phyloP scores from a whole-genome alignment of 148 eudicot genomes.

The Nepenthes gracilis region DNA sequence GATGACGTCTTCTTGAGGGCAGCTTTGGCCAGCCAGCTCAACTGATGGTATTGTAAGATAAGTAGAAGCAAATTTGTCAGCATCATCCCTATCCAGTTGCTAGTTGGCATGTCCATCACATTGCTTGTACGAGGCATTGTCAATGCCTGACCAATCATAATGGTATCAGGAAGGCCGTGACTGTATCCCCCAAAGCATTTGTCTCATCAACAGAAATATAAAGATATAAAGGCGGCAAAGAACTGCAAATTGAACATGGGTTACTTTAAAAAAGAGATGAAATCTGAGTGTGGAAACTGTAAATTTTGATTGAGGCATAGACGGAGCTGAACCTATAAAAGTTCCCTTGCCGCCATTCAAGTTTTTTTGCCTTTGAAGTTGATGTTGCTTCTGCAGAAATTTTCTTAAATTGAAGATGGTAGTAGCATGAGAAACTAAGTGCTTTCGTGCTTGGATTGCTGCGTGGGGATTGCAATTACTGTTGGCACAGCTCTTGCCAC shows the following conservation, averaged over 20 bases:
- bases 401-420: slow-evolving; percentile 2
- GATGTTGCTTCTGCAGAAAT: no score
- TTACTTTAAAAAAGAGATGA: slow-evolving; percentile 17
- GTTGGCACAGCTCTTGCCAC: no score
- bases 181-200: no score
- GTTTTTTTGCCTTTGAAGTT: background rate
- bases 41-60: background rate
- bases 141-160: slow-evolving; percentile 19
- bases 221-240: slow-evolving; percentile 15
- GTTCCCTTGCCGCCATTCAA: slow-evolving; percentile 5
- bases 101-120: background rate
- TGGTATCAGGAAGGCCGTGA: no score
- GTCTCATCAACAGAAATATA: slow-evolving; percentile 19
- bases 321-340: slow-evolving; percentile 15
- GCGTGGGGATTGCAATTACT: slow-evolving; percentile 2
- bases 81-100: slow-evolving; percentile 55
- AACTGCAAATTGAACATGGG: slow-evolving; percentile 23
- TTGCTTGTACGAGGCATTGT: slow-evolving; percentile 9
- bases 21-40: no score
- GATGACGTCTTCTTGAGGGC: no score
- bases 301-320: slow-evolving; percentile 17
- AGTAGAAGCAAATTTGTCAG: slow-evolving; percentile 31
- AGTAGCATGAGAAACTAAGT: background rate
- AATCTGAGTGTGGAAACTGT: slow-evolving; percentile 27
- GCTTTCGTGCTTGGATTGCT: slow-evolving; percentile 9